Conservation (phyloP, 2,329 filamentous ascomycete species). For the Clonostachys sp. region DNA sequence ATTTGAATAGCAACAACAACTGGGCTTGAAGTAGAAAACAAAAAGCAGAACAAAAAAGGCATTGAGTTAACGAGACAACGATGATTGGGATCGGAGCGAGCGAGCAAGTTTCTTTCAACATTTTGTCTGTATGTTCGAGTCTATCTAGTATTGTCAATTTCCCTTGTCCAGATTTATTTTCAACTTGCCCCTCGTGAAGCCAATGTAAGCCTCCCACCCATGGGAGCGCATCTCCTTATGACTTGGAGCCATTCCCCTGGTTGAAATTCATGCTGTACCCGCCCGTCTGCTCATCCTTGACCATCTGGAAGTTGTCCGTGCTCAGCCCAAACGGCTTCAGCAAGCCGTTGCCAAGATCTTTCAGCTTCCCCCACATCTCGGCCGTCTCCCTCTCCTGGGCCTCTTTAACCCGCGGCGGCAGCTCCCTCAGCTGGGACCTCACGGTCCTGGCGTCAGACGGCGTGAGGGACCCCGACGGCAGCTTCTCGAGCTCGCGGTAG, state of each 20-base stretch:
- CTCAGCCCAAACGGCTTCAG: conserved; percentile 90
- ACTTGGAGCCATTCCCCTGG: conserved; percentile 13
- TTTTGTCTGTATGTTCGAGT: not conserved
- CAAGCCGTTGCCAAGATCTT: conserved; percentile 86
- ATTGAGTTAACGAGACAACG: conserved; percentile 15
- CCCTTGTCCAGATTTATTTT: not conserved
- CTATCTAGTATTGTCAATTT: not conserved
- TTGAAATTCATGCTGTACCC: conserved; percentile 93
- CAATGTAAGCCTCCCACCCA: not conserved
- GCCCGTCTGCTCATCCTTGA: conserved; percentile 82
- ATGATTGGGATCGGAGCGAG: conserved; percentile 47
- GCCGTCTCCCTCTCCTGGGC: conserved; percentile 85
- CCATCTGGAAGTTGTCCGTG: conserved; percentile 92
- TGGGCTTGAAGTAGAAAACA: too few species aligned
- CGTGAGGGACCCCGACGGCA: conserved; percentile 43
- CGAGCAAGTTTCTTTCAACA: conserved; percentile 40
- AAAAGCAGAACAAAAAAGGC: conserved; percentile 1
- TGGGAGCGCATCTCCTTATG: conserved; percentile 5
- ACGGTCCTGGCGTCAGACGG: conserved; percentile 65
- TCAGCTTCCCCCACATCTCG: conserved; percentile 98
- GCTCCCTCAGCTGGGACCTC: conserved; percentile 54
- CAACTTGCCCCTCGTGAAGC: not conserved
- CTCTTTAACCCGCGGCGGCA: conserved; percentile 67
- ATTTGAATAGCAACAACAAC: too few species aligned
- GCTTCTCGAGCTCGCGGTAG: conserved; percentile 62